Base-by-base conservation (phyloP, 257 asterid genomes). In the Mentha longifolia region DNA sequence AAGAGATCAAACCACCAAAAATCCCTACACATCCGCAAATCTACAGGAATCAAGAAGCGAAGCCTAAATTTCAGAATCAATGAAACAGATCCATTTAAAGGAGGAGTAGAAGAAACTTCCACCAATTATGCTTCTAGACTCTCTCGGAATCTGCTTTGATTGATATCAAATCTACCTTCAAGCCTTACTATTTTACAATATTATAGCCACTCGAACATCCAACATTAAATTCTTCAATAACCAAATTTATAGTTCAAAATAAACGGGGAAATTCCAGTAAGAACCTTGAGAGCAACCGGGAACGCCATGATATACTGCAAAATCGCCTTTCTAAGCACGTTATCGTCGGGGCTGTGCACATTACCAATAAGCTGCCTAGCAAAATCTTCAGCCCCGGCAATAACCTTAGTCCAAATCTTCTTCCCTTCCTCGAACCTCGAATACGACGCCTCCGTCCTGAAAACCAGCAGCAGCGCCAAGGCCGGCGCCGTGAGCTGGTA, bases 401-500 rank as follows among this genome's bases (percentile, higher is more conserved):
- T 75, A 20, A 95, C 78, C 71, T 82, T 79, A 25, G 93, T 88
- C 99, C 99, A 95, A 14, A 95, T 93, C 72, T 77, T 87, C 78
- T 84, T 88, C 75, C 95, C 99, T 61, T 83, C 87, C 76, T 89
- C 97, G 9, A 77, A 89, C 88, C 98, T 85, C 41, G 99, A 83
- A 80, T 95, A 95, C 12, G 98, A 95, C 0, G 99, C 98, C 86
- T 95, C 99, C 0, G 99, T 95, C 82, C 99, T 84, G 41, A 95
- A 95, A 20, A 95, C 99, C 76, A 95, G 42, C 45, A 95, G 80
- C 76, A 95, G 88, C n/a, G 97, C 99, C 75, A 95, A 61, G 2
- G 99, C 99, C 2, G 98, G 98, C 3, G 98, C 99, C 0, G 97
- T 90, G 52, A 91, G 75, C 89, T 95, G 98, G 65, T 92, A 95